phyloP scores from a whole-genome alignment of 306 rosid species.

The Albizia julibrissin region DNA sequence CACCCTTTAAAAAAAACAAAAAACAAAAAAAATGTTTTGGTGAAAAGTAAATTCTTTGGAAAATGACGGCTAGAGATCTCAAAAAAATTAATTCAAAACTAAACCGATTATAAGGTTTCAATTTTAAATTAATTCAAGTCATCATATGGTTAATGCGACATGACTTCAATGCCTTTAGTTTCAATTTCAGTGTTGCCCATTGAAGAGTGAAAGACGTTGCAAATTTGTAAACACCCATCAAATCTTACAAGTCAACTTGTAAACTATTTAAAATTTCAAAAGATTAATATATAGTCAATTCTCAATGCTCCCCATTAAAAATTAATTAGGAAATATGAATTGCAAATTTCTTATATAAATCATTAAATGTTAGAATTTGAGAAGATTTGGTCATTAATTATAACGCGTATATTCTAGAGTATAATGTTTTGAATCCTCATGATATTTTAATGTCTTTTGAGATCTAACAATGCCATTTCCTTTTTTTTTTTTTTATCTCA shows the following conservation, averaged over 20 bases:
- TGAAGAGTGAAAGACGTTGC: background rate
- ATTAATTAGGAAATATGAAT: too few species aligned
- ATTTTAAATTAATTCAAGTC: too few species aligned
- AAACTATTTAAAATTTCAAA: background rate
- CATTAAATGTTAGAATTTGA: background rate
- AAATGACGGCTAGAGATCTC: background rate
- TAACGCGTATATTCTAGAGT: too few species aligned
- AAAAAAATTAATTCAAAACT: background rate
- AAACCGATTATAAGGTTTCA: background rate
- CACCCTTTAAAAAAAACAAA: too few species aligned
- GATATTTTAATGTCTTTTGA: background rate
- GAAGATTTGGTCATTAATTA: background rate
- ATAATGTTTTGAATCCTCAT: background rate
- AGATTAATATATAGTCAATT: too few species aligned
- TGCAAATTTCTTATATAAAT: background rate
- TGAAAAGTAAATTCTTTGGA: background rate
- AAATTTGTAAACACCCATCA: background rate
- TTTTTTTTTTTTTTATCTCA: too few species aligned
- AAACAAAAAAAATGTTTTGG: background rate
- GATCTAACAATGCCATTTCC: background rate
- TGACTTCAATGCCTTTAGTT: background rate
- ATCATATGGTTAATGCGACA: background rate
- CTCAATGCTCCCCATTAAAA: too few species aligned
- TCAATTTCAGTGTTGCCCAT: background rate
- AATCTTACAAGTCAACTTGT: background rate